Evolutionary conservation across 495 filamentous ascomycete genomes (phyloP).

Genomic region (Xylaria acuta): DNA sequence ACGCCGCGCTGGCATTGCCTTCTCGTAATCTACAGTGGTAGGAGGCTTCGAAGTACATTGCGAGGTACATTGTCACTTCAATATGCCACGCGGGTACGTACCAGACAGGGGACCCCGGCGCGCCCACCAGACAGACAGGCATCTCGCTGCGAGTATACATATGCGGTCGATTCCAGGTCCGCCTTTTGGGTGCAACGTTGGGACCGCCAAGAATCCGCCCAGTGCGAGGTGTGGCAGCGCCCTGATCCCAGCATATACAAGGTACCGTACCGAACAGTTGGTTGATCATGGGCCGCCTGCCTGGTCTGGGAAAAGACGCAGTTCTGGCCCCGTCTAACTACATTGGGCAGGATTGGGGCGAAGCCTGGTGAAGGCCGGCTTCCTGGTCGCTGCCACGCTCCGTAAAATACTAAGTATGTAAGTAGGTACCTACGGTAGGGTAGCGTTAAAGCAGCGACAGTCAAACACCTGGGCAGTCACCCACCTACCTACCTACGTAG

Average conservation of each 20-base stretch:
- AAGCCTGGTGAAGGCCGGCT: background rate
- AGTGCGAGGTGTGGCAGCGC: constrained; percentile 34
- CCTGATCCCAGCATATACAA: constrained; percentile 32
- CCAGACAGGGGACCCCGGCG: constrained; percentile 33
- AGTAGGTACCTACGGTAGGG: too few species aligned
- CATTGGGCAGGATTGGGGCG: background rate
- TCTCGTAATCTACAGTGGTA: constrained; percentile 14
- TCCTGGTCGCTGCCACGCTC: background rate
- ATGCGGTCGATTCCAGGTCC: constrained; percentile 34
- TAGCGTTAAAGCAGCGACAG: constrained; percentile 18
- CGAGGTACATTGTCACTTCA: constrained; percentile 20
- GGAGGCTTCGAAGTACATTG: constrained; percentile 21
- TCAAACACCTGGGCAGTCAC: background rate
- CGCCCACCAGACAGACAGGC: constrained; percentile 33
- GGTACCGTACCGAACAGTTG: constrained; percentile 21
- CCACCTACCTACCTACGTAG: background rate
- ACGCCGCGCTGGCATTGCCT: constrained; percentile 21
- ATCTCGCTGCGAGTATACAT: constrained; percentile 40
- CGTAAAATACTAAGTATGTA: too few species aligned
- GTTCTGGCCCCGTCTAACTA: constrained; percentile 6
- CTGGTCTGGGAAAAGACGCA: background rate
- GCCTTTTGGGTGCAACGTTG: constrained; percentile 42
- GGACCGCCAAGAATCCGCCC: constrained; percentile 30
- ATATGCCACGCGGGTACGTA: constrained; percentile 32
- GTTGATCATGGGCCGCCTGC: constrained; percentile 18